phyloP scores from a whole-genome alignment of 768 basidiomycete species.

The Kwoniella sp. region DNA sequence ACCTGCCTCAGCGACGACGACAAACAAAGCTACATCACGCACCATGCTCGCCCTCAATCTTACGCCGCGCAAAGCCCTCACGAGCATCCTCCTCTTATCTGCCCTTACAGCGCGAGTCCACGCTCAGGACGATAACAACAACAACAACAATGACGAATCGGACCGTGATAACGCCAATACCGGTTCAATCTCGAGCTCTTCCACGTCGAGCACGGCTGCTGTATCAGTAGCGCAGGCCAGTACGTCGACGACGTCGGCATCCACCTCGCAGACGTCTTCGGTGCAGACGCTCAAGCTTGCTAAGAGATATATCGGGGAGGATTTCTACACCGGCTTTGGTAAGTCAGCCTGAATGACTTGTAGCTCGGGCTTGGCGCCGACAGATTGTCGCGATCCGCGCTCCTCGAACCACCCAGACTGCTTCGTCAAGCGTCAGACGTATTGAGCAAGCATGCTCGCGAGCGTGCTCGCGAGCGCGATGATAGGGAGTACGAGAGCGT shows the following conservation, averaged over 20 bases:
- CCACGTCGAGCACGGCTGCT: background rate
- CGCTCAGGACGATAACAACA: too few species aligned
- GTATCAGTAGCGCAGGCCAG: background rate
- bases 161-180: background rate
- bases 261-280: constrained; percentile 13
- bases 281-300: constrained; percentile 45
- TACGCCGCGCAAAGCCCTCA: background rate
- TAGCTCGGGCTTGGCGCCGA: background rate
- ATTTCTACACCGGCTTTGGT: constrained; percentile 49
- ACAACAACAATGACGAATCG: background rate
- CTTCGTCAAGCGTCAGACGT: too few species aligned
- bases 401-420: background rate
- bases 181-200: too few species aligned
- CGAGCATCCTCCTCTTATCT: background rate
- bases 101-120: background rate
- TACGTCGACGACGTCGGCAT: constrained; percentile 9
- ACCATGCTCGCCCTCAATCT: background rate
- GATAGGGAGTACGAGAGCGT: too few species aligned
- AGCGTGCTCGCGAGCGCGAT: too few species aligned
- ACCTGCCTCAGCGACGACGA: too few species aligned
- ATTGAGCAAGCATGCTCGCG: too few species aligned
- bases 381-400: background rate
- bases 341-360: too few species aligned
- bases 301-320: constrained; percentile 45
- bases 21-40: background rate